These are phyloP conservation scores for Termitomyces sp. DNA, from an alignment of 768 basidiomycete genomes.

Conservation along the genomic window DNA sequence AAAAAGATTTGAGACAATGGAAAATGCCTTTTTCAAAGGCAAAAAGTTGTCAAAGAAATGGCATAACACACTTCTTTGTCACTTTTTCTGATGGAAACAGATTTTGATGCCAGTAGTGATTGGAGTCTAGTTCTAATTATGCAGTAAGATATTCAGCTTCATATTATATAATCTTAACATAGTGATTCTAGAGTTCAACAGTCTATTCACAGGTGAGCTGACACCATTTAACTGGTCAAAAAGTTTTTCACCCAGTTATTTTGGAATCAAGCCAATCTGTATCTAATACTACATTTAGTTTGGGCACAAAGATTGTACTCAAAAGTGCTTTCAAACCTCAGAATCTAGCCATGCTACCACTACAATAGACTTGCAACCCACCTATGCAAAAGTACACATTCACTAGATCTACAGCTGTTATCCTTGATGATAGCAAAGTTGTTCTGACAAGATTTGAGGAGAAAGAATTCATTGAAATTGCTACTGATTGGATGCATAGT, in stretches of 20 bases:
- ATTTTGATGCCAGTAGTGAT: no score
- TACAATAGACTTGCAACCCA: not conserved
- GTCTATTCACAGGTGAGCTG: not conserved
- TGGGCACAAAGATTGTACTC: not conserved
- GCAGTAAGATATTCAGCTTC: not conserved
- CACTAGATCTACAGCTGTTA: not conserved
- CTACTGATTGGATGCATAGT: not conserved
- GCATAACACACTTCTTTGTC: no score
- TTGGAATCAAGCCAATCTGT: no score
- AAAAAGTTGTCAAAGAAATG: no score
- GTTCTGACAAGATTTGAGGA: not conserved
- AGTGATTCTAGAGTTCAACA: not conserved
- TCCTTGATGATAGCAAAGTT: not conserved
- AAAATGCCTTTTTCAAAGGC: no score
- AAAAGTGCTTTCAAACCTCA: conserved; percentile 2
- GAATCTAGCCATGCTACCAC: not conserved
- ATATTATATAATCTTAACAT: not conserved
- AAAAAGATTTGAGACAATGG: no score
- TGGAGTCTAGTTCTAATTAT: not conserved
- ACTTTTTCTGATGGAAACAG: no score
- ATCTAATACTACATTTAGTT: not conserved
- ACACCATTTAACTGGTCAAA: not conserved
- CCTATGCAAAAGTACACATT: not conserved
- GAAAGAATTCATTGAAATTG: not conserved
- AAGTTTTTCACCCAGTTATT: not conserved